Evolutionary conservation across 805 yeast species (phyloP), one percentile per base, ranked within the genome.

Genomic region (Candida germanica): DNA sequence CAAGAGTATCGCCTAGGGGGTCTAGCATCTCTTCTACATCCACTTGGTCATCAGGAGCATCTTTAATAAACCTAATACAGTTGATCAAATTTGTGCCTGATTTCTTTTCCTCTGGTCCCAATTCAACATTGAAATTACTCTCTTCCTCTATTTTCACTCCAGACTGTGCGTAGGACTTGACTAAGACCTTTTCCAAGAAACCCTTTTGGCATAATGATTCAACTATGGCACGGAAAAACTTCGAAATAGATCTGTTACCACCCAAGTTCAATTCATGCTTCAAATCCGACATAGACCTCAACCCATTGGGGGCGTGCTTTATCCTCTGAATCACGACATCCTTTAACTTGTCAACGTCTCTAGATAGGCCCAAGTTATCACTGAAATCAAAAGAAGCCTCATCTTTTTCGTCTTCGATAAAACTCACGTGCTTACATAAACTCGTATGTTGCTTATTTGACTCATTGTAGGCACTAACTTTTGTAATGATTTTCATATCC

Each of bases 271-370:
- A 49, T 49, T 82, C 87, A 22, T 73, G 61, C 46, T 76, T 77
- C 45, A 83, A 61, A 55, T 83, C 89, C 20, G 66, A 55, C 12
- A 78, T 71, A 20, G 80, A 77, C 35, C 89, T 67, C 8, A 82
- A 66, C 4, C 74, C 72, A 47, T 75, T 72, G 26, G 83, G 83
- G 0, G 85, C 83, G 4, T 60, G 59, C 44, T 77, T 76, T 7
- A 80, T 61, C 2, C 75, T 64, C 5, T 61, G 65, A 26, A 79
- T 71, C 3, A 81, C 68, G 29, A 52, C 50, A 21, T 53, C 51
- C 26, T 58, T 58, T 13, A 64, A 51, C 27, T 53, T 48, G n/a
- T 49, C 25, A 12, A 50, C 55, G 40, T 61, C 59, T 33, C 64
- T 56, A 4, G 39, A 31, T 11, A 50, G 40, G 30, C 62, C 53